Percentiles rank a stretch among this genome's conserved stretches.
Evolutionary conservation across 2,329 filamentous ascomycete species (phyloP).

Genomic region (Chaetomiaceae sp.): DNA sequence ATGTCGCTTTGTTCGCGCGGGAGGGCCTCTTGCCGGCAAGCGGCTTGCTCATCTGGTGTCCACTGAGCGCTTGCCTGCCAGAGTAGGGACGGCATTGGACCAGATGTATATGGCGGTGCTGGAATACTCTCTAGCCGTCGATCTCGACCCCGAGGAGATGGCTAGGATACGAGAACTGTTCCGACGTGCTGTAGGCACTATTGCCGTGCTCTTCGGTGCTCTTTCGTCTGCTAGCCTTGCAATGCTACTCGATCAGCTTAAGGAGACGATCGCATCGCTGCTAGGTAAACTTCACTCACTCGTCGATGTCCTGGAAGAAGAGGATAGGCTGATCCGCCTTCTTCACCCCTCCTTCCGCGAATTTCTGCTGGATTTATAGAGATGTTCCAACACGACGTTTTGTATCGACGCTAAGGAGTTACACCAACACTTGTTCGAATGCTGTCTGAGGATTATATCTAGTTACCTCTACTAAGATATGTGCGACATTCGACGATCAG

Average conservation of each 20-base stretch:
- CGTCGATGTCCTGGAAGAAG: constrained; percentile 5
- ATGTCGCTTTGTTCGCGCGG: constrained; percentile 4
- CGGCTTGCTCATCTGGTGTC: constrained; percentile 5
- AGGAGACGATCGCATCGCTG: neutral
- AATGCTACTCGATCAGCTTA: constrained; percentile 1
- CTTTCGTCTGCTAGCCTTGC: constrained; percentile 4
- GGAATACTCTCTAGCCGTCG: constrained; percentile 1
- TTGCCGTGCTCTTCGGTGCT: constrained; percentile 7
- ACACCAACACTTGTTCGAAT: neutral
- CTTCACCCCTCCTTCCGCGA: constrained; percentile 10
- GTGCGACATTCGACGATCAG: neutral
- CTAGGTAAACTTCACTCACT: constrained; percentile 1
- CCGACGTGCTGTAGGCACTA: neutral
- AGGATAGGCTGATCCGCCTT: constrained; percentile 7
- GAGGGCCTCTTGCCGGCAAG: constrained; percentile 3
- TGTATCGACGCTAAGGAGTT: neutral
- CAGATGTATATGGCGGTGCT: constrained; percentile 5
- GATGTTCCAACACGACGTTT: constrained; percentile 4
- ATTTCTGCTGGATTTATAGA: constrained; percentile 3
- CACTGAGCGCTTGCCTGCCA: constrained; percentile 4
- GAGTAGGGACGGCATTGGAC: constrained; percentile 1
- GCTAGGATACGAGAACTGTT: constrained; percentile 4
- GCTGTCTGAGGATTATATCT: constrained; percentile 1
- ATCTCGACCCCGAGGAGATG: neutral
- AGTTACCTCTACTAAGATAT: neutral